phyloP scores from a whole-genome alignment of 2,329 filamentous ascomycete genomes.

The Ustulina deusta region DNA sequence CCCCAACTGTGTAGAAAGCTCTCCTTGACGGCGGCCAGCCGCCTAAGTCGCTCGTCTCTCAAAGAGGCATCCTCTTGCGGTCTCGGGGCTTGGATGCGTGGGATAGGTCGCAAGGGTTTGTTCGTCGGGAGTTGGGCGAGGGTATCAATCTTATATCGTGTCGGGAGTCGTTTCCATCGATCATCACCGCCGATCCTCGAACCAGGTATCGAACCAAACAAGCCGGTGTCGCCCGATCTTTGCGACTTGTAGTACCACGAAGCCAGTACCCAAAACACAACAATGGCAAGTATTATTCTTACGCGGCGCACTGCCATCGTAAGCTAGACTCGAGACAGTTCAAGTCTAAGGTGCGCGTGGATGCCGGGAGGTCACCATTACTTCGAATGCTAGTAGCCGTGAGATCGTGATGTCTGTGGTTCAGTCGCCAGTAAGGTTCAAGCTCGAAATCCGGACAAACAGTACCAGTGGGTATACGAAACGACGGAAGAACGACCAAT shows the following conservation, averaged over 20 bases:
- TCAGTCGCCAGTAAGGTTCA: constrained; percentile 16
- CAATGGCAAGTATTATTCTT: constrained; percentile 47
- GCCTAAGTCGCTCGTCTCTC: constrained; percentile 53
- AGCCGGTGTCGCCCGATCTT: constrained; percentile 29
- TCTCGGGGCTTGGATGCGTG: constrained; percentile 66
- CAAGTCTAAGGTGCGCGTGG: constrained; percentile 15
- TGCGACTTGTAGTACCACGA: constrained; percentile 51
- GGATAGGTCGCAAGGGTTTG: constrained; percentile 62
- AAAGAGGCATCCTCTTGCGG: constrained; percentile 60
- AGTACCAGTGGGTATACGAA: background rate
- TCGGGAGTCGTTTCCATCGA: constrained; percentile 53
- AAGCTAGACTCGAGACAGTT: constrained; percentile 19
- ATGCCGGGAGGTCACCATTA: constrained; percentile 27
- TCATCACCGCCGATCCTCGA: constrained; percentile 31
- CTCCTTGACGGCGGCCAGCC: constrained; percentile 60
- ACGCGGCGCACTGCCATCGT: constrained; percentile 50
- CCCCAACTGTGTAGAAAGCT: constrained; percentile 68
- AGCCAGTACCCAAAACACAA: constrained; percentile 48
- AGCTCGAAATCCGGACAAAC: constrained; percentile 10
- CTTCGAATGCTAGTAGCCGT: constrained; percentile 18
- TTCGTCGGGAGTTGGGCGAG: constrained; percentile 54
- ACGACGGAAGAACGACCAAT: background rate
- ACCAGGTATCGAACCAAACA: constrained; percentile 37
- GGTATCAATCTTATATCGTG: constrained; percentile 52
- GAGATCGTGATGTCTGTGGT: constrained; percentile 19